Evolutionary conservation across 345 rosid genomes (phyloP), one percentile per base, ranked within the genome.

Genomic region (Gossypium raimondii): DNA sequence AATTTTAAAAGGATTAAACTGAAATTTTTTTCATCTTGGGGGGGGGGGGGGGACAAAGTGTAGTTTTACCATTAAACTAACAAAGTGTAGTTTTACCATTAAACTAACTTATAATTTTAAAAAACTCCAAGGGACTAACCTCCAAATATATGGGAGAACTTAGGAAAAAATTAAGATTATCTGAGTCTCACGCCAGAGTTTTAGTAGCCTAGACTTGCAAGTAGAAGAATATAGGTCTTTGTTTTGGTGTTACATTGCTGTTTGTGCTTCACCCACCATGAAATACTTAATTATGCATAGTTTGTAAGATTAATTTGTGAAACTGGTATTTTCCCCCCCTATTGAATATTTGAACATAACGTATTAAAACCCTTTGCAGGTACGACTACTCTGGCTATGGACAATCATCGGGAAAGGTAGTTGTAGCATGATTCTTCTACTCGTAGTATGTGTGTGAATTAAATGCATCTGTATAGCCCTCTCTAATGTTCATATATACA

Each of bases 351-450:
- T 18, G 27, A 18, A 10, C 62, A 10, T 43, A 41, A 64, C n/a
- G 25, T 18, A 11, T 18, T 11, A 43, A 65, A 47, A 20, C 75
- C 38, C 38, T 86, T 52, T 73, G 78, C 87, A 94, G 97, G 87
- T 92, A 94, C 67, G 98, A 94, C 83, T 92, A 94, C 82, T 94
- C 97, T 60, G 98, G 98, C 51, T 92, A 94, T 73, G 98, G 97
- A 45, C 97, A 85, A 69, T 94, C 98, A 57, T 84, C 98, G n/a
- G 98, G 97, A 83, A 94, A 94, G 97, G 98, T 92, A 87, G 76
- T 64, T 75, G 45, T 69, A 61, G 66, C 55, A 61, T 20, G 34
- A 38, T 70, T 76, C 63, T 20, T 78, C 50, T 57, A 76, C 16
- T 34, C 27, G 1, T 75, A 62, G 13, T 50, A 53, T 9, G 68